These are phyloP conservation scores for Striga asiatica DNA, from an alignment of 257 asterid genomes.

Conservation along the genomic window DNA sequence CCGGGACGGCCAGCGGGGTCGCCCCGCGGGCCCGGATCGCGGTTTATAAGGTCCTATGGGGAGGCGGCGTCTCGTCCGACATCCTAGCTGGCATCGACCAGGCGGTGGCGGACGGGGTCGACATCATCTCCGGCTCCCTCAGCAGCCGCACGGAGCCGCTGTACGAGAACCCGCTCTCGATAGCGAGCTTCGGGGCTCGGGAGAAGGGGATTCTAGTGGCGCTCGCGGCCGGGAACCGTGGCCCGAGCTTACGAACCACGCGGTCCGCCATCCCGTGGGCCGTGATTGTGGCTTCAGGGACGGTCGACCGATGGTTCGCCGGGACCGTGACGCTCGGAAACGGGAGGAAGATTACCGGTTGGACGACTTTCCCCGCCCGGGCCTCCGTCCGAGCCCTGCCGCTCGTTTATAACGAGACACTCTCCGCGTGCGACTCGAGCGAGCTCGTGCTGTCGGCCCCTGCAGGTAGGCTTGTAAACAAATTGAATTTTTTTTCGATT, in stretches of 20 bases:
- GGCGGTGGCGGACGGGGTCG: slow-evolving; percentile 34
- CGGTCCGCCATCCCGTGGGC: slow-evolving; percentile 27
- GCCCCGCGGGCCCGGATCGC: slow-evolving; percentile 30
- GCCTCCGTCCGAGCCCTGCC: neutral
- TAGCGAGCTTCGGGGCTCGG: slow-evolving; percentile 33
- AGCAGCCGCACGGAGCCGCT: neutral
- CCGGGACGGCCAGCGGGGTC: slow-evolving; percentile 23
- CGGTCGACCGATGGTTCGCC: slow-evolving; percentile 24
- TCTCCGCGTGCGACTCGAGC: slow-evolving; percentile 20
- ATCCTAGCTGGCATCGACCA: slow-evolving; percentile 26
- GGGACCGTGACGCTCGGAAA: slow-evolving; percentile 29
- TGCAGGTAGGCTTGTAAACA: too few relatives aligned
- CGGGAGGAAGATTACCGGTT: slow-evolving; percentile 22
- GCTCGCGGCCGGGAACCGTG: slow-evolving; percentile 24
- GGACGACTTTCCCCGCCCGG: slow-evolving; percentile 23
- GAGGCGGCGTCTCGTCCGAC: slow-evolving; percentile 6
- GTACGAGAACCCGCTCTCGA: slow-evolving; percentile 21
- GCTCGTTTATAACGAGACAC: slow-evolving; percentile 12
- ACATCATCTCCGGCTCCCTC: slow-evolving; percentile 11
- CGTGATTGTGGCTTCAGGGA: slow-evolving; percentile 25
- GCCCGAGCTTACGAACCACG: slow-evolving; percentile 1
- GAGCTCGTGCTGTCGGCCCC: slow-evolving; percentile 7
- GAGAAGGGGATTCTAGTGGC: slow-evolving; percentile 30
- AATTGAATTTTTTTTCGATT: too few relatives aligned
- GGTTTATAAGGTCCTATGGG: neutral